Conservation (phyloP, 495 filamentous ascomycete genomes). For the Penicillium roqueforti region DNA sequence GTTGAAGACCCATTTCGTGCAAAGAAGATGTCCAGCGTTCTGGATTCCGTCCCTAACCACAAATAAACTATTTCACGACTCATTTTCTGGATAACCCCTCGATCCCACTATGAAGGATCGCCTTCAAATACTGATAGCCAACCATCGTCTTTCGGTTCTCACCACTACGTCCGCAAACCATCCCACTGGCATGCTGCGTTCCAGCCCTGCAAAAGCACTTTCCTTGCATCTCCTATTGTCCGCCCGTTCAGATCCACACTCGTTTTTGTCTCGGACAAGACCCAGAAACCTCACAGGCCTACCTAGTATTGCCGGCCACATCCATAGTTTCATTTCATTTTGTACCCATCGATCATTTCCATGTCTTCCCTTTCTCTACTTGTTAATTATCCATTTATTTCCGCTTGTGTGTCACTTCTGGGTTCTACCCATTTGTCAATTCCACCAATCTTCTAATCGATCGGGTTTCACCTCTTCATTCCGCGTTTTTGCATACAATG, state of each 20-base stretch:
- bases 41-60: constrained; percentile 30
- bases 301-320: not conserved
- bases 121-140: not conserved
- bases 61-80: constrained; percentile 1
- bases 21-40: constrained; percentile 55
- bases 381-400: not conserved
- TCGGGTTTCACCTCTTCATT: not conserved
- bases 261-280: constrained; percentile 8
- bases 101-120: not conserved
- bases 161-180: not conserved
- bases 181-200: constrained; percentile 17
- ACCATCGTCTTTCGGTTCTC: not conserved
- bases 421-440: not conserved
- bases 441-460: not conserved
- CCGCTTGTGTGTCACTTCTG: not conserved
- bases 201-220: constrained; percentile 21
- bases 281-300: not conserved
- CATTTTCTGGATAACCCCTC: not conserved
- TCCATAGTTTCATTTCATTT: not conserved
- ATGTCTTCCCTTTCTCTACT: not conserved
- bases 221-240: constrained; percentile 6
- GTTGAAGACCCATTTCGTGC: constrained; percentile 59
- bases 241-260: constrained; percentile 5
- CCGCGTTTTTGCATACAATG: not conserved
- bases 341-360: not conserved